Conservation (phyloP, 768 basidiomycete genomes). For the Agrocybe praecox region DNA sequence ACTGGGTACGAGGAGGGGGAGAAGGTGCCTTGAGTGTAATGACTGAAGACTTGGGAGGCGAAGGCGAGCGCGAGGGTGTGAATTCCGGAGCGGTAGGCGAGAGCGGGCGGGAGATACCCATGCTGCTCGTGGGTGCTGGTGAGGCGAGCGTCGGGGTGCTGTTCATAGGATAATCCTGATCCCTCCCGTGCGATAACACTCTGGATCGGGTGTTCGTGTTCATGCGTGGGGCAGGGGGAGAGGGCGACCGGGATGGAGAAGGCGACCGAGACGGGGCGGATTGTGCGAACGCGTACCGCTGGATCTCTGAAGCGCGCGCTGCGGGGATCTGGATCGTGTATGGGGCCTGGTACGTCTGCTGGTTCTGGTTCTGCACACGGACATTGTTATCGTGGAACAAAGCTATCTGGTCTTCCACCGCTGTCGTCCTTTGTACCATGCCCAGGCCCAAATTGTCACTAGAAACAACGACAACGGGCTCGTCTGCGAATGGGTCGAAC, state of each 20-base stretch:
- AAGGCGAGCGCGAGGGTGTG: neutral
- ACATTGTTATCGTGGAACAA: no score
- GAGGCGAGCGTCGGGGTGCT: constrained; percentile 12
- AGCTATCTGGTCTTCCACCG: neutral
- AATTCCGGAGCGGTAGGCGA: constrained; percentile 6
- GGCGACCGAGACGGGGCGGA: constrained; percentile 1
- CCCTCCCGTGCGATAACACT: neutral
- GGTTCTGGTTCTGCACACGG: neutral
- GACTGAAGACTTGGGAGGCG: neutral
- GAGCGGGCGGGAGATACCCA: constrained; percentile 9
- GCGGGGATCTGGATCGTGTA: constrained; percentile 31
- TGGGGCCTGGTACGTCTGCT: neutral
- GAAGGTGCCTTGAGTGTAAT: neutral
- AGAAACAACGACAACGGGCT: constrained; percentile 14
- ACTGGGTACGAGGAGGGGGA: constrained; percentile 5
- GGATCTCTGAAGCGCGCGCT: constrained; percentile 23
- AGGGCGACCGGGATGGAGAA: constrained; percentile 4
- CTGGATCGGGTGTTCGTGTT: neutral
- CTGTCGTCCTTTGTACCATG: neutral
- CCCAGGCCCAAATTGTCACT: neutral
- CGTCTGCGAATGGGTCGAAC: constrained; percentile 40
- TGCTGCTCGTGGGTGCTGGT: neutral
- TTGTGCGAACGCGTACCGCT: constrained; percentile 12
- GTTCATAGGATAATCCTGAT: neutral
- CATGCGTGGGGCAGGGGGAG: no score